These are phyloP conservation scores for Sugiyamaella qingdaonensis DNA, from an alignment of 805 yeast genomes.

Conservation along the genomic window DNA sequence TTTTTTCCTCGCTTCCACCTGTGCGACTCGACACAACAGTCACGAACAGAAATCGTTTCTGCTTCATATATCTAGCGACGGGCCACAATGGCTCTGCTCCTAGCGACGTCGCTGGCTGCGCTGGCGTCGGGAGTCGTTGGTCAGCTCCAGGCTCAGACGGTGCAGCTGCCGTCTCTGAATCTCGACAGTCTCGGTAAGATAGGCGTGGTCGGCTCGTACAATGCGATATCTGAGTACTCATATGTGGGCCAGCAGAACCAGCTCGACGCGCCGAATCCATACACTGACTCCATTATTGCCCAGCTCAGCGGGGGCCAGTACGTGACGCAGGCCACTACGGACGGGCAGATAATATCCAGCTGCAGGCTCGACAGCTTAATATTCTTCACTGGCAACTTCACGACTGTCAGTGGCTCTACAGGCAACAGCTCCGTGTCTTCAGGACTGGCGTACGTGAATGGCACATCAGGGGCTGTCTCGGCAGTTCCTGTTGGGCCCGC, in stretches of 20 bases:
- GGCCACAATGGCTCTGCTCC: background rate
- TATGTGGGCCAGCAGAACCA: conserved; percentile 37
- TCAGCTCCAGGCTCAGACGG: conserved; percentile 15
- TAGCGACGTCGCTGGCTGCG: background rate
- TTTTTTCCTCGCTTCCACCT: no score
- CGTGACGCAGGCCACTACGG: conserved; percentile 13
- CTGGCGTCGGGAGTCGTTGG: background rate
- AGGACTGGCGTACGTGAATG: conserved; percentile 27
- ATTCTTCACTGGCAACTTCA: conserved; percentile 31
- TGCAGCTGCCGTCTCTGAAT: conserved; percentile 24
- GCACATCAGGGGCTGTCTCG: conserved; percentile 24
- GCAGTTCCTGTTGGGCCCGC: conserved; percentile 19
- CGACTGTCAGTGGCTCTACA: conserved; percentile 6
- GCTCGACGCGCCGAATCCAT: conserved; percentile 17
- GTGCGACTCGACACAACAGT: no score
- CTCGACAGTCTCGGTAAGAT: conserved; percentile 26
- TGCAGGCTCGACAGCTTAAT: conserved; percentile 23
- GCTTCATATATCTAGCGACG: background rate
- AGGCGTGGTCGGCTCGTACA: conserved; percentile 37
- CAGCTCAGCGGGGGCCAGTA: conserved; percentile 24
- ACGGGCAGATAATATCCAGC: conserved; percentile 19
- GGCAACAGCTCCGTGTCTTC: conserved; percentile 19
- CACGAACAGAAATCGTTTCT: background rate
- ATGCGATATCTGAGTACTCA: conserved; percentile 34
- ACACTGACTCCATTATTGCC: conserved; percentile 19